phyloP scores from a whole-genome alignment of 129 eudicot genomes.

The Escallonia herrerae region DNA sequence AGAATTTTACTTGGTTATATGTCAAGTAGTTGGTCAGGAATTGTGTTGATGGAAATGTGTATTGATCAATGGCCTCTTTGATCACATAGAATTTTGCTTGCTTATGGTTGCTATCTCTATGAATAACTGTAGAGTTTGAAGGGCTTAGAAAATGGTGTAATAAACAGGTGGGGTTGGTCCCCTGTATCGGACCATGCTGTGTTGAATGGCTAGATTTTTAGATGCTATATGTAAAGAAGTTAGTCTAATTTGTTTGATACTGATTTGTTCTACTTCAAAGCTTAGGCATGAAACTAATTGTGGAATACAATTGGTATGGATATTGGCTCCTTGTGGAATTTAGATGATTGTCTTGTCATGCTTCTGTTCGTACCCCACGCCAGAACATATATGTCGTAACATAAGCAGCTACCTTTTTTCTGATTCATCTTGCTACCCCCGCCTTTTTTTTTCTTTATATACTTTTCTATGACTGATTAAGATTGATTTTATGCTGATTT shows the following conservation, averaged over 20 bases:
- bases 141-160: slow-evolving; percentile 1
- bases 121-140: slow-evolving; percentile 8
- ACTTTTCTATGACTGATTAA: no score
- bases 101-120: background rate
- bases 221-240: slow-evolving; percentile 9
- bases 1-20: background rate
- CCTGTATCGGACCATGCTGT: background rate
- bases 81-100: no score
- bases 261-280: background rate
- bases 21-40: background rate
- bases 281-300: background rate
- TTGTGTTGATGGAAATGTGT: background rate
- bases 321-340: no score
- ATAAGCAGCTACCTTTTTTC: no score
- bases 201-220: slow-evolving; percentile 4
- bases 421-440: no score
- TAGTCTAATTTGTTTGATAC: background rate
- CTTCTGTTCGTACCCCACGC: no score
- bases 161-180: background rate
- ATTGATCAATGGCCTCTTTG: no score
- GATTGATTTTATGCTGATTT: no score
- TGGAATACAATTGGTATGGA: background rate
- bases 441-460: no score
- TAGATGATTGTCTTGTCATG: no score
- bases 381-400: no score